phyloP scores from a whole-genome alignment of 2,329 filamentous ascomycete genomes.

The Leptoxyphium fumago region DNA sequence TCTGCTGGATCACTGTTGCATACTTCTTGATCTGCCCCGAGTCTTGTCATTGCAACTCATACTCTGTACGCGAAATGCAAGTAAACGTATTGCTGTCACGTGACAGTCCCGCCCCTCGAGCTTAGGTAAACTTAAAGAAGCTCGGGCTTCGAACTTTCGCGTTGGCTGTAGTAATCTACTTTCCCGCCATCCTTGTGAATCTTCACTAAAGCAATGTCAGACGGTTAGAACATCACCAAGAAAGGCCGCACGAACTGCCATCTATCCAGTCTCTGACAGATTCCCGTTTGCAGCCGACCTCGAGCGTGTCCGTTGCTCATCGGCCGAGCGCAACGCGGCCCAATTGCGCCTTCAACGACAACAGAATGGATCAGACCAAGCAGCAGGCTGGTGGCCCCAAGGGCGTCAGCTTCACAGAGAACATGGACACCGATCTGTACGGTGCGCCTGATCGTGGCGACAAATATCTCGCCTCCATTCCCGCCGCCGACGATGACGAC shows the following conservation, averaged over 20 bases:
- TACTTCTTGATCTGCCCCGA: too few species aligned
- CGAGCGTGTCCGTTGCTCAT: conserved; percentile 71
- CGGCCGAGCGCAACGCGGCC: conserved; percentile 76
- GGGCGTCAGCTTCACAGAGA: conserved; percentile 69
- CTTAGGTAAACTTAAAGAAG: background rate
- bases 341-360: conserved; percentile 70
- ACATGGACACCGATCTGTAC: conserved; percentile 79
- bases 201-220: conserved; percentile 15
- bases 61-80: too few species aligned
- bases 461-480: conserved; percentile 80
- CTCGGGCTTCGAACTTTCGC: background rate
- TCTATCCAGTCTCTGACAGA: background rate
- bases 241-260: too few species aligned
- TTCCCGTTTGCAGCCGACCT: conserved; percentile 49
- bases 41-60: too few species aligned
- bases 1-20: too few species aligned
- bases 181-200: background rate
- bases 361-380: conserved; percentile 49
- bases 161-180: background rate
- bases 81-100: background rate
- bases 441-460: conserved; percentile 51
- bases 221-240: conserved; percentile 11
- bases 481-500: conserved; percentile 67
- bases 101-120: background rate
- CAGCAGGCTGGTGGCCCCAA: conserved; percentile 53